These are phyloP conservation scores for Fallopia convolvulus DNA, from an alignment of 148 eudicot species.

Conservation along the genomic window DNA sequence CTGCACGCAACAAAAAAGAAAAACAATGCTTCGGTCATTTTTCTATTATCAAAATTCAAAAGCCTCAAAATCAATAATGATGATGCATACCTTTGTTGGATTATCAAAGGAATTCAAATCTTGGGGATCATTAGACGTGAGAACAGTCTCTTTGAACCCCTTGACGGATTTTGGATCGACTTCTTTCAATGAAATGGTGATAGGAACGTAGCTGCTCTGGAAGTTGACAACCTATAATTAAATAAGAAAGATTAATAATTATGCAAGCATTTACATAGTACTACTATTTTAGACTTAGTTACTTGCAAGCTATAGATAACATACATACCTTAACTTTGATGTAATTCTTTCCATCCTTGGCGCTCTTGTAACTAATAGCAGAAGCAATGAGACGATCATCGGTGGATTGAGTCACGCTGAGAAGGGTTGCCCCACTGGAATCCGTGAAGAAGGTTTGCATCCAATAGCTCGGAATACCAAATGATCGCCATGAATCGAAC, in stretches of 20 bases:
- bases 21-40: background rate
- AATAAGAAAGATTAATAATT: background rate
- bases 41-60: background rate
- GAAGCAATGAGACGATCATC: background rate
- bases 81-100: background rate
- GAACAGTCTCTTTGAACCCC: background rate
- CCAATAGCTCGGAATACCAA: constrained; percentile 1
- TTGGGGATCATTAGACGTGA: background rate
- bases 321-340: background rate
- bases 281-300: no score
- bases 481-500: background rate
- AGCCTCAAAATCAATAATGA: background rate
- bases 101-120: background rate
- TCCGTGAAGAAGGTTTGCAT: constrained; percentile 1
- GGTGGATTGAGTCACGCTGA: background rate
- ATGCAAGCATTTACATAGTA: background rate
- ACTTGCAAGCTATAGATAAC: background rate
- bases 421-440: background rate
- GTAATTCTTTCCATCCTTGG: background rate
- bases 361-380: background rate
- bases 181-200: background rate
- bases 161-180: background rate
- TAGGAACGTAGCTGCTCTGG: background rate
- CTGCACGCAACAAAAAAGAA: background rate
- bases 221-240: background rate